Percentiles rank a stretch among this genome's conserved stretches.
Evolutionary conservation across 768 basidiomycete species (phyloP).

Genomic region (Boletus sp.): DNA sequence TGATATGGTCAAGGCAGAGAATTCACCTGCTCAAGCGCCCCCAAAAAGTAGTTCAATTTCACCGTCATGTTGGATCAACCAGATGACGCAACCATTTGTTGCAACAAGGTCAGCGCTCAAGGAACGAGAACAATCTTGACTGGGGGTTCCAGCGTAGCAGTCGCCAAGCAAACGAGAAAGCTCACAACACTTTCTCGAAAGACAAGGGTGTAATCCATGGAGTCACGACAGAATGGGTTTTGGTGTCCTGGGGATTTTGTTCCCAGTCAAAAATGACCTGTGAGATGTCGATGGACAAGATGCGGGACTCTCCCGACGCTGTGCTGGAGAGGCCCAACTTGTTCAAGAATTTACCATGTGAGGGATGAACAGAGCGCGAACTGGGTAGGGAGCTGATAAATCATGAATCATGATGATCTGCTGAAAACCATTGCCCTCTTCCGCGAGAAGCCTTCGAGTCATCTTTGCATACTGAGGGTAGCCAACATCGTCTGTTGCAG

Average conservation of each 20-base stretch:
- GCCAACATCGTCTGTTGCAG: constrained; percentile 55
- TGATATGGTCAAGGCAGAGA: background rate
- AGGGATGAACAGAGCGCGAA: constrained; percentile 88
- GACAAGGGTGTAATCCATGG: constrained; percentile 74
- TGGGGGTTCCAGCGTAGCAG: constrained; percentile 53
- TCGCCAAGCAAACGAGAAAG: constrained; percentile 90
- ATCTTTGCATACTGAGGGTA: constrained; percentile 82
- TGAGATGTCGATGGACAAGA: constrained; percentile 84
- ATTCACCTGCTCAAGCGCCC: constrained; percentile 74
- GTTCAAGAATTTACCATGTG: constrained; percentile 89
- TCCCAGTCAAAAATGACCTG: constrained; percentile 96
- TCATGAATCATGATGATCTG: constrained; percentile 74
- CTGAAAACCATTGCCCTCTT: constrained; percentile 73
- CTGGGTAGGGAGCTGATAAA: constrained; percentile 91
- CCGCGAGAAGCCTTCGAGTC: constrained; percentile 80
- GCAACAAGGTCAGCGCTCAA: constrained; percentile 64
- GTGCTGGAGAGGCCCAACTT: constrained; percentile 81
- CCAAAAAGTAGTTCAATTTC: constrained; percentile 86
- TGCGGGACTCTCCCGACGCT: constrained; percentile 76
- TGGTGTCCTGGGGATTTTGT: constrained; percentile 47
- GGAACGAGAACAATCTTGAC: constrained; percentile 48
- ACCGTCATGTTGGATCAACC: constrained; percentile 93
- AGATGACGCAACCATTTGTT: constrained; percentile 73
- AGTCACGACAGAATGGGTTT: constrained; percentile 21
- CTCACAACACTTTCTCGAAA: constrained; percentile 91